A percentile compares a stretch with the other conserved stretches of the same genome.
Evolutionary conservation across 192 early-diverging fungal species (phyloP).

Genomic region (Coemansia sp.): DNA sequence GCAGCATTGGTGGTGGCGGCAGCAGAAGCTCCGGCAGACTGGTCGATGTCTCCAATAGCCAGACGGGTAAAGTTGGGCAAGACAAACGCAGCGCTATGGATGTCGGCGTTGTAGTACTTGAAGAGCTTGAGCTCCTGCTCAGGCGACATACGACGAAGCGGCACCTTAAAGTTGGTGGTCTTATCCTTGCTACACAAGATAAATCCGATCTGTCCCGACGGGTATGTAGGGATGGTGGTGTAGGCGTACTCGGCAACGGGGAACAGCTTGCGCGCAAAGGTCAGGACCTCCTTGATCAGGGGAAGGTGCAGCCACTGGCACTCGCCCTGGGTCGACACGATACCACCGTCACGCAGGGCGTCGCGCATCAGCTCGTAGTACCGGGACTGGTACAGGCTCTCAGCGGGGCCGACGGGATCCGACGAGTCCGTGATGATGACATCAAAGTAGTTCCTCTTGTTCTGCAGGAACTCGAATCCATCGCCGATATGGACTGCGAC

Average conservation of each 20-base stretch:
- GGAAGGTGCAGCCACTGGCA: slow-evolving; percentile 97
- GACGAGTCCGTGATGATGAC: slow-evolving; percentile 99
- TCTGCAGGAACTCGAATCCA: slow-evolving; percentile 91
- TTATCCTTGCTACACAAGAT: slow-evolving; percentile 89
- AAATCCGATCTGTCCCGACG: slow-evolving; percentile 96
- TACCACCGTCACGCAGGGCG: slow-evolving; percentile 84
- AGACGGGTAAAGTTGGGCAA: slow-evolving; percentile 87
- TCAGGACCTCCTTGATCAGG: slow-evolving; percentile 89
- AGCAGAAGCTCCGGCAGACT: background rate
- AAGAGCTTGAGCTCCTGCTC: slow-evolving; percentile 82
- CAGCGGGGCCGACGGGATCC: slow-evolving; percentile 97
- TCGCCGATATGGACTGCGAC: slow-evolving; percentile 94
- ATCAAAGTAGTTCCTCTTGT: slow-evolving; percentile 86
- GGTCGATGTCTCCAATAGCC: slow-evolving; percentile 23
- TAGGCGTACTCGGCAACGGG: slow-evolving; percentile 93
- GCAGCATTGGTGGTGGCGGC: slow-evolving; percentile 2
- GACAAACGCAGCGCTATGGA: slow-evolving; percentile 90
- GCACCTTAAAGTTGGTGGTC: slow-evolving; percentile 70
- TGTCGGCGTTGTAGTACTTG: slow-evolving; percentile 92
- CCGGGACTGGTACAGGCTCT: slow-evolving; percentile 85
- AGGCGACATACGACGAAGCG: slow-evolving; percentile 70
- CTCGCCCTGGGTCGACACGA: slow-evolving; percentile 97
- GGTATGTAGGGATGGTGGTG: slow-evolving; percentile 96
- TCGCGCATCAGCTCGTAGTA: slow-evolving; percentile 95
- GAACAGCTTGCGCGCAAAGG: slow-evolving; percentile 78